Evolutionary conservation across 306 rosid genomes (phyloP), one percentile per base, ranked within the genome.

Genomic region (Citrullus amarus): DNA sequence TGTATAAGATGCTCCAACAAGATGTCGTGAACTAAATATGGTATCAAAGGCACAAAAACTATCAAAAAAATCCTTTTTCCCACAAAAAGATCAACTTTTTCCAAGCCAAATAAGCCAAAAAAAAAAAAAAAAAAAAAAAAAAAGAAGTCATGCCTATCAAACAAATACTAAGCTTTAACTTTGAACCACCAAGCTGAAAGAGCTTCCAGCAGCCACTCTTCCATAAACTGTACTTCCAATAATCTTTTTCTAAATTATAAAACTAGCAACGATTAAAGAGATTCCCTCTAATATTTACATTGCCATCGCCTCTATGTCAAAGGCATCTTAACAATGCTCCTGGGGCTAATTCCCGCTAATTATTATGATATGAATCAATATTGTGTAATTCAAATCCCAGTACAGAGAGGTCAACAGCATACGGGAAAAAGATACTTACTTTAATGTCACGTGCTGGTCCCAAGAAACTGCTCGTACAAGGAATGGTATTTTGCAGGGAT

Each of bases 401-500:
- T 34, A 55, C 36, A 51, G 15, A 53, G 22, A 20, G 25, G 36
- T 72, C 55, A 28, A 61, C 39, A 18, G 44, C 53, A 43, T n/a
- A 41, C 56, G 12, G 77, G 43, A 71, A 50, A 48, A 58, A n/a
- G 61, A 16, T 17, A 20, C 75, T 61, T 78, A 78, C 80, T n/a
- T 63, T 46, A 38, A 63, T 63, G 73, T 63, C 44, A 63, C 44
- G 76, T 57, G 75, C 81, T 87, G 71, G 76, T 83, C 79, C 70
- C 89, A 82, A 88, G 82, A 80, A 86, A 81, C 75, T 85, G 87
- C 80, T 90, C 97, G 77, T 94, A 92, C 79, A 89, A 77, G 70
- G 95, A 84, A 84, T 94, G 96, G 82, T 89, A 87, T 83, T 92
- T 92, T 77, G 88, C 88, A 50, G 97, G 96, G 80, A 94, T 82